Conservation (phyloP, 768 basidiomycete genomes). For the Chalciporus pseudorubinellus region DNA sequence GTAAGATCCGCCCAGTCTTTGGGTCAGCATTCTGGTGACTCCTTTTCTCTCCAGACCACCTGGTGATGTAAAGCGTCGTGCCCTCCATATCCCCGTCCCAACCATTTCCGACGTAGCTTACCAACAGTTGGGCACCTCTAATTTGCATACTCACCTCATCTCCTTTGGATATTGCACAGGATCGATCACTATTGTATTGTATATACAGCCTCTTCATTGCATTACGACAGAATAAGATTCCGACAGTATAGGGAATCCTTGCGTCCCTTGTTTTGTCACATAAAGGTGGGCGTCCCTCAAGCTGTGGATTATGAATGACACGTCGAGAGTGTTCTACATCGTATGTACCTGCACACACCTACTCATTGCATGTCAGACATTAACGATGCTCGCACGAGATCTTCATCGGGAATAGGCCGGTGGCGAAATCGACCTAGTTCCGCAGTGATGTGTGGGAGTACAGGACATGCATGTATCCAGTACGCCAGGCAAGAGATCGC, state of each 20-base stretch:
- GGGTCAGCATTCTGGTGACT: slow-evolving; percentile 3
- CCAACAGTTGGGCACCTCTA: neutral
- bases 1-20: slow-evolving; percentile 41
- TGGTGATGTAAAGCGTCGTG: slow-evolving; percentile 22
- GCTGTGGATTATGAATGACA: slow-evolving; percentile 25
- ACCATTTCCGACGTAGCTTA: slow-evolving; percentile 2
- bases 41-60: slow-evolving; percentile 20
- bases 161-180: slow-evolving; percentile 11
- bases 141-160: slow-evolving; percentile 13
- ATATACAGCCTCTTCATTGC: slow-evolving; percentile 27
- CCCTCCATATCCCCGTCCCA: neutral
- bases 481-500: neutral
- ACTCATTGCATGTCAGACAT: slow-evolving; percentile 4
- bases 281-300: neutral
- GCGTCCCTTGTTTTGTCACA: slow-evolving; percentile 14
- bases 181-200: slow-evolving; percentile 25
- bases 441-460: slow-evolving; percentile 26
- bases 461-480: slow-evolving; percentile 6
- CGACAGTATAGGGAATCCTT: slow-evolving; percentile 9
- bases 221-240: slow-evolving; percentile 13
- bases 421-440: slow-evolving; percentile 11
- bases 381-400: slow-evolving; percentile 19
- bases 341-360: slow-evolving; percentile 13
- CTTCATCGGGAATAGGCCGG: slow-evolving; percentile 25
- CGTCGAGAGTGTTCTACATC: slow-evolving; percentile 11